Evolutionary conservation across 2,329 filamentous ascomycete genomes (phyloP).

Genomic region (Cucurbitaria berberidis): DNA sequence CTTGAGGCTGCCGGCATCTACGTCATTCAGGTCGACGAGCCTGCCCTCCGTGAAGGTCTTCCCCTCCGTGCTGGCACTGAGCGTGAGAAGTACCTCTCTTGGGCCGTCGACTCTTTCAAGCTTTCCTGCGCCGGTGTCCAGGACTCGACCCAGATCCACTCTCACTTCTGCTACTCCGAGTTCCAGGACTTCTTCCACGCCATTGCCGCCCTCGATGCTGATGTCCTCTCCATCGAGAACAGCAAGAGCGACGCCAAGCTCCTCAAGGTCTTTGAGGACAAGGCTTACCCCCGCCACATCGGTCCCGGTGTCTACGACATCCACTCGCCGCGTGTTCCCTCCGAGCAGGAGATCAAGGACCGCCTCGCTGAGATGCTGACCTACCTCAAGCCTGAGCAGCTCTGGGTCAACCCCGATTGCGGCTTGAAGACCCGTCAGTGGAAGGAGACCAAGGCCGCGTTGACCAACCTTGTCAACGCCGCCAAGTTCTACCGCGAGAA

Average conservation of each 20-base stretch:
- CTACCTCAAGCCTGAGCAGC: slow-evolving; percentile 94
- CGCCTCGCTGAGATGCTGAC: slow-evolving; percentile 97
- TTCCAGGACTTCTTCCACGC: slow-evolving; percentile 99
- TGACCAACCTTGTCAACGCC: slow-evolving; percentile 96
- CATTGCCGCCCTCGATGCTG: slow-evolving; percentile 95
- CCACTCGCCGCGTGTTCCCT: slow-evolving; percentile 96
- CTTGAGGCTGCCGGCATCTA: slow-evolving; percentile 95
- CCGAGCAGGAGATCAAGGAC: slow-evolving; percentile 97
- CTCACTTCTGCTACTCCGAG: slow-evolving; percentile 99
- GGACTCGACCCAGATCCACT: slow-evolving; percentile 99
- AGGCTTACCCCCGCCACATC: slow-evolving; percentile 97
- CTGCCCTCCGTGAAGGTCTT: slow-evolving; percentile 98
- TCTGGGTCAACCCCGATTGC: slow-evolving; percentile 99
- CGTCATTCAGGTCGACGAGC: slow-evolving; percentile 99
- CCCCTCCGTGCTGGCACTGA: slow-evolving; percentile 92
- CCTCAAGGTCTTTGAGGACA: slow-evolving; percentile 96
- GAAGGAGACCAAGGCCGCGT: slow-evolving; percentile 96
- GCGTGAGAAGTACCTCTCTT: slow-evolving; percentile 94
- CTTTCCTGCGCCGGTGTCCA: slow-evolving; percentile 91
- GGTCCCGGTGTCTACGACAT: slow-evolving; percentile 99
- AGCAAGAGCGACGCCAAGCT: slow-evolving; percentile 99
- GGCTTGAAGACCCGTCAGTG: slow-evolving; percentile 99
- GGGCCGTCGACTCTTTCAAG: slow-evolving; percentile 98
- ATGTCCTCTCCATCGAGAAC: slow-evolving; percentile 99
- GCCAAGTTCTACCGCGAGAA: slow-evolving; percentile 96